Conservation (phyloP, 805 yeast species). For the Saccharomyces eubayanus region DNA sequence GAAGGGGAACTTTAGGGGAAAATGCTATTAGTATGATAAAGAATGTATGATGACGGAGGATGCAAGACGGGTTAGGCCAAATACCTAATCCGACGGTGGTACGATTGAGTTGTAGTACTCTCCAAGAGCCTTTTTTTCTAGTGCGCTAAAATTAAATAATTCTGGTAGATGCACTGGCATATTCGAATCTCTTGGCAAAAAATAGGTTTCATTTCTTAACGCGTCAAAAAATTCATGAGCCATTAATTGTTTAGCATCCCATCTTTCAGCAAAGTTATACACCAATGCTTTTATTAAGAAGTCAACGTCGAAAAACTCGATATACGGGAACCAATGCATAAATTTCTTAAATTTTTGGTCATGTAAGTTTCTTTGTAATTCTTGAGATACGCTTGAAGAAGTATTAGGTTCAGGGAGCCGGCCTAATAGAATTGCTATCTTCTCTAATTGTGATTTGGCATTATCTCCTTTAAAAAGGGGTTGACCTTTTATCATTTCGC, state of each 20-base stretch:
- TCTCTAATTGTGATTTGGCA: conserved; percentile 76
- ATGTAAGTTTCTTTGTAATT: neutral
- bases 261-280: neutral
- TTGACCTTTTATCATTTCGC: conserved; percentile 81
- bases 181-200: neutral
- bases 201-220: neutral
- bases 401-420: conserved; percentile 37
- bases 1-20: neutral
- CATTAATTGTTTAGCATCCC: neutral
- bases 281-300: neutral
- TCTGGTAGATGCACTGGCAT: conserved; percentile 8
- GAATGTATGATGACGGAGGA: neutral
- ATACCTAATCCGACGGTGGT: neutral
- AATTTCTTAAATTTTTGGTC: neutral
- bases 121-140: conserved; percentile 48
- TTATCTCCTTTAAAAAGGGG: conserved; percentile 91
- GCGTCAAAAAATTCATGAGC: neutral
- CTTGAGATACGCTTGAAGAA: neutral
- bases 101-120: conserved; percentile 8
- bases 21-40: neutral
- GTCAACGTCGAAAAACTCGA: neutral
- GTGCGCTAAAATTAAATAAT: conserved; percentile 63
- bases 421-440: conserved; percentile 79
- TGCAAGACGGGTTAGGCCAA: neutral
- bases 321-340: neutral